phyloP scores from a whole-genome alignment of 176 grass and related monocot species.

The Puccinellia tenuiflora region DNA sequence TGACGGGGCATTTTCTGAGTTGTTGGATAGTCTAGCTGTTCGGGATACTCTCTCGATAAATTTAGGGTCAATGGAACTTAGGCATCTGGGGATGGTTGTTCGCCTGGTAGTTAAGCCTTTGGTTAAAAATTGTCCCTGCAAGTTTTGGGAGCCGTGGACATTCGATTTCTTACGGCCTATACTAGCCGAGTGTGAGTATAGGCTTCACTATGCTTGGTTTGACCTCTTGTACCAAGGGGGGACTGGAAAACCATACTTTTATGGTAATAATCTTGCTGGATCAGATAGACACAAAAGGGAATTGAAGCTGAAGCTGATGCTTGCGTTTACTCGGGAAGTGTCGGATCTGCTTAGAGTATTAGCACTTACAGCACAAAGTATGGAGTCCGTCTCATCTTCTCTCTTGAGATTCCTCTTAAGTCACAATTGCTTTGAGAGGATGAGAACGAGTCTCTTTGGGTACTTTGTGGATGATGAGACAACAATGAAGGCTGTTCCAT shows the following conservation, averaged over 20 bases:
- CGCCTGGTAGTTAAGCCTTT: conserved; percentile 47
- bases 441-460: conserved; percentile 39
- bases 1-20: conserved; percentile 40
- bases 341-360: conserved; percentile 24
- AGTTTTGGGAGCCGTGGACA: conserved; percentile 31
- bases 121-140: conserved; percentile 34
- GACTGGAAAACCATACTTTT: conserved; percentile 39
- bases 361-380: conserved; percentile 32
- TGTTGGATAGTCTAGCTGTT: conserved; percentile 27
- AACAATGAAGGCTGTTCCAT: conserved; percentile 36
- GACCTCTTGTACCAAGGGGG: conserved; percentile 36
- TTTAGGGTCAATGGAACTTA: conserved; percentile 52
- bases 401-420: conserved; percentile 40
- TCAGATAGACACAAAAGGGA: conserved; percentile 45
- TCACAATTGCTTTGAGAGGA: conserved; percentile 31
- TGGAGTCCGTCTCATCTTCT: conserved; percentile 6
- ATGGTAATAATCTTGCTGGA: conserved; percentile 50
- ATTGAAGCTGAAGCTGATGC: conserved; percentile 46
- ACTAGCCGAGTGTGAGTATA: conserved; percentile 37
- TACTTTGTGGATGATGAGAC: conserved; percentile 60
- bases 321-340: conserved; percentile 61
- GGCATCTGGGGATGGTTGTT: conserved; percentile 42
- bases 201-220: conserved; percentile 51
- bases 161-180: conserved; percentile 44
- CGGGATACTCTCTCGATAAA: conserved; percentile 27